Evolutionary conservation across 208 protist genomes (phyloP).

Genomic region (Wallacemonas sp.): DNA sequence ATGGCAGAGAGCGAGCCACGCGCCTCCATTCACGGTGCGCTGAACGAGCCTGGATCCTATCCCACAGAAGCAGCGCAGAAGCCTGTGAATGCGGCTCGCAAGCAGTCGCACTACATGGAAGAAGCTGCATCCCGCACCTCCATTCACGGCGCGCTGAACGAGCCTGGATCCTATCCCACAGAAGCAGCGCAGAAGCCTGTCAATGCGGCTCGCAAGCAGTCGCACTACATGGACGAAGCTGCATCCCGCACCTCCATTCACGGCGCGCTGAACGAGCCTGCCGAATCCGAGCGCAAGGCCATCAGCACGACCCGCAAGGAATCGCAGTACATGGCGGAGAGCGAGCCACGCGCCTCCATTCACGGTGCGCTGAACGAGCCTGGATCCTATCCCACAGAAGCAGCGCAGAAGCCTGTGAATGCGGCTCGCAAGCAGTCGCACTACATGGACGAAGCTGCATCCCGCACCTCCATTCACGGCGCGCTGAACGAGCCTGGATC

Average conservation of each 20-base stretch:
- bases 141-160: conserved; percentile 2
- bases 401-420: background rate
- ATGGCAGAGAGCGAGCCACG: background rate
- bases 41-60: background rate
- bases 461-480: conserved; percentile 3
- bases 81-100: background rate
- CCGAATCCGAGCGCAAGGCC: background rate
- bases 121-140: conserved; percentile 5
- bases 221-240: conserved; percentile 8
- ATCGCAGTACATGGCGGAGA: background rate
- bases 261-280: background rate
- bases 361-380: background rate
- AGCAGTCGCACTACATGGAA: conserved; percentile 11
- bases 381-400: background rate
- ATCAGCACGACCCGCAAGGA: background rate
- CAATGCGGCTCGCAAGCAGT: conserved; percentile 5
- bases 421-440: conserved; percentile 4
- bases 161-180: background rate
- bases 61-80: background rate
- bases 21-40: conserved; percentile 4
- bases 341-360: conserved; percentile 1
- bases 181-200: background rate
- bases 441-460: conserved; percentile 6
- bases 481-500: background rate
- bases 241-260: conserved; percentile 4